Evolutionary conservation across 371 early-diverging fungal species (phyloP), one percentile per base, ranked within the genome.

Genomic region (Gilbertella persicaria): DNA sequence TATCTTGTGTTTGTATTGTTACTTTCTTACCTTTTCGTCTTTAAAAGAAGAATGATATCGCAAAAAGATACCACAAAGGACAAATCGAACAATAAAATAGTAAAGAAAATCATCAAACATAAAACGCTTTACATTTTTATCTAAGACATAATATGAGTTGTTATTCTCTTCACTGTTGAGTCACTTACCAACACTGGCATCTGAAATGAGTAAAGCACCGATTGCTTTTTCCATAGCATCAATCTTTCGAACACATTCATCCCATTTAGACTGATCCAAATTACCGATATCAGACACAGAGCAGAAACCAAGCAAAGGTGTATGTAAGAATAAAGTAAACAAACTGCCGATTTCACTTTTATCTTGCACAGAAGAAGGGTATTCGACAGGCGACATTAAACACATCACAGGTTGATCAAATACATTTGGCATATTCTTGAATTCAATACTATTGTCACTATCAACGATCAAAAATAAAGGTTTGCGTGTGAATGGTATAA

Each of bases 401-500:
- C 87, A 87, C 60, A 94, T 84, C 35, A 95, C 71, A 3, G 96
- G 89, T 53, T 93, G 93, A 55, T 85, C 83, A 73, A 97, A 98
- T 2, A 94, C 77, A 35, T 83, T 87, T 7, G 93, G 87, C 59
- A 92, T 81, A 23, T 71, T 62, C 67, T 76, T 83, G 72, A 94
- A 97, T 7, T 89, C 90, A 1, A 57, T 58, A 39, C 92, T 91
- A 65, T 89, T 88, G 51, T 78, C 86, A 73, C 94, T 93, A 61
- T 98, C 98, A 7, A 97, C 82, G 44, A 98, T 85, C 4, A 96
- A 64, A 55, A 96, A 95, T 55, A 98, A 60, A 0, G 98, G 94
- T 58, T 96, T 96, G 26, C 98, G 75, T 14, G 95, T 93, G 53
- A 91, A 95, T 0, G 98, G 97, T 2, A 94, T 63, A 7, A 98